These are phyloP conservation scores for Populus nigra DNA, from an alignment of 345 rosid genomes.

Conservation along the genomic window DNA sequence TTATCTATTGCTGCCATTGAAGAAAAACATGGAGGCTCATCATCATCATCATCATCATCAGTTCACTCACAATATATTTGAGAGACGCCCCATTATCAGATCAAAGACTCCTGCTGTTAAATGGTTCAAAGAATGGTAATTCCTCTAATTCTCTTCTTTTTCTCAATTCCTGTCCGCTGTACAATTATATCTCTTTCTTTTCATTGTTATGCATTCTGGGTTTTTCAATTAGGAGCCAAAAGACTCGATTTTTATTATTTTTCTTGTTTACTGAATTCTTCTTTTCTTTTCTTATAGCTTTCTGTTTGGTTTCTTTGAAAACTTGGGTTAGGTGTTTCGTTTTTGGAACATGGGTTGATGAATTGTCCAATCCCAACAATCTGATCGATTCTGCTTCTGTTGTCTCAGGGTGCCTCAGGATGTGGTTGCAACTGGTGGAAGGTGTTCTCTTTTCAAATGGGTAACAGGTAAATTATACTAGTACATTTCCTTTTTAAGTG, in stretches of 20 bases:
- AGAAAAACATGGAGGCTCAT: neutral
- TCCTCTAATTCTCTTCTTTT: neutral
- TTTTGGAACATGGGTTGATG: neutral
- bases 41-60: constrained; percentile 13
- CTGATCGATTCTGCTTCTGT: neutral
- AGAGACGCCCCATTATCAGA: constrained; percentile 64
- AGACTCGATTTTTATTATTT: neutral
- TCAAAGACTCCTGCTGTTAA: constrained; percentile 78
- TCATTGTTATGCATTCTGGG: neutral
- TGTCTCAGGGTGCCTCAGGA: constrained; percentile 92
- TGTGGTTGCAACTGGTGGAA: constrained; percentile 88
- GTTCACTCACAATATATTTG: constrained; percentile 59
- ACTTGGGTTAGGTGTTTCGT: neutral
- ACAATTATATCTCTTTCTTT: neutral
- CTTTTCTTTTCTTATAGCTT: neutral
- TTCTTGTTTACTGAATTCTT: neutral
- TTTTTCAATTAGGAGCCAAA: neutral
- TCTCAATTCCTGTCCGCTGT: neutral
- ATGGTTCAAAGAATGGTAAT: constrained; percentile 81
- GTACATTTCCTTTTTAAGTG: neutral
- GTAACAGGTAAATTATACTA: constrained; percentile 55
- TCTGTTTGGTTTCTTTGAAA: neutral
- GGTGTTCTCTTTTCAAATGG: constrained; percentile 83
- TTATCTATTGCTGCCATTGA: neutral
- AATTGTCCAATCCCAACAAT: neutral